Percentiles rank a stretch among this genome's conserved stretches.
Conservation (phyloP, 2,329 filamentous ascomycete species). For the Penicillium sp. region DNA sequence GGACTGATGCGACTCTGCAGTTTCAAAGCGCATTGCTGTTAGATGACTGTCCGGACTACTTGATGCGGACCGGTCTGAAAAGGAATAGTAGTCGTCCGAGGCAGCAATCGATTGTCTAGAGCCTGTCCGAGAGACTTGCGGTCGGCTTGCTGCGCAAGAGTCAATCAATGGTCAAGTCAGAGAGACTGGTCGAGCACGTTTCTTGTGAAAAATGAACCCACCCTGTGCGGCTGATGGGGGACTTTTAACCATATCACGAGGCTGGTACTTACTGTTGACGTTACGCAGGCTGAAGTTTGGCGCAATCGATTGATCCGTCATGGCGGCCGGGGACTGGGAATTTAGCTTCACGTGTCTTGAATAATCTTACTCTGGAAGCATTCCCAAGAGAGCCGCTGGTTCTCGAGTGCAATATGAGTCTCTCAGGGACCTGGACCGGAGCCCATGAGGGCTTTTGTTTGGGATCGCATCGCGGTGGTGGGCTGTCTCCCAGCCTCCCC, state of each 20-base stretch:
- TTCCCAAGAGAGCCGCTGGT: conserved; percentile 10
- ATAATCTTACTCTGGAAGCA: conserved; percentile 18
- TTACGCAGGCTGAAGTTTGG: conserved; percentile 21
- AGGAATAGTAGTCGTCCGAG: conserved; percentile 46
- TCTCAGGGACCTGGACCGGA: conserved; percentile 6
- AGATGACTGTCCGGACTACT: conserved; percentile 35
- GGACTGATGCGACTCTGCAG: conserved; percentile 36
- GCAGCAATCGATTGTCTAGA: conserved; percentile 45
- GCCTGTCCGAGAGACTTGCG: conserved; percentile 38
- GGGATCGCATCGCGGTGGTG: conserved; percentile 13
- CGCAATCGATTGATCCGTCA: conserved; percentile 12
- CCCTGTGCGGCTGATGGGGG: neutral
- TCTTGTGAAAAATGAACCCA: too few relatives aligned
- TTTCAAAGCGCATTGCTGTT: conserved; percentile 40
- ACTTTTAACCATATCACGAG: neutral
- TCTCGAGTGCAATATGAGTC: conserved; percentile 11
- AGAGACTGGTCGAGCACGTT: neutral
- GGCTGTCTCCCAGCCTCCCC: conserved; percentile 20
- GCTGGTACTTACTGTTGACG: conserved; percentile 19
- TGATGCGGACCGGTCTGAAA: conserved; percentile 35
- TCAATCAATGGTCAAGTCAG: conserved; percentile 6
- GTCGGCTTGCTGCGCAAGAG: conserved; percentile 35
- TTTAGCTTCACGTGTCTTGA: conserved; percentile 12
- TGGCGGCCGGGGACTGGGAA: conserved; percentile 16
- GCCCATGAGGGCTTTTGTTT: conserved; percentile 18